Conservation (phyloP, 116 monocot species). For the Posidonia oceanica region DNA sequence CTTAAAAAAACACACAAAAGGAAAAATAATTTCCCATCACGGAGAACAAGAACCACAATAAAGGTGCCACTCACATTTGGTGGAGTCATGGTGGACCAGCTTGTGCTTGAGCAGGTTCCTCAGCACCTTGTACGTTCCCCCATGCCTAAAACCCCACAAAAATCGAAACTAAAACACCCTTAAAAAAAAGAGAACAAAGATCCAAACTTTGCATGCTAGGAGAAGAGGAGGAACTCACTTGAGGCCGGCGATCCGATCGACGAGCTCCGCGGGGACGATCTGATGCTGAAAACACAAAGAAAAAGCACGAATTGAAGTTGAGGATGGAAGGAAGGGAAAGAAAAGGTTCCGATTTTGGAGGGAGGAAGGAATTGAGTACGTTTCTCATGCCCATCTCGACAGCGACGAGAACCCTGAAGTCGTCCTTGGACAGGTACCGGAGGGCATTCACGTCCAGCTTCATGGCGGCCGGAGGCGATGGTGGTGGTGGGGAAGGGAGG, state of each 20-base stretch:
- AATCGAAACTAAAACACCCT: not conserved
- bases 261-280: slow-evolving; percentile 77
- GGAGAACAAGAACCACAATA: not conserved
- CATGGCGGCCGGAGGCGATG: slow-evolving; percentile 23
- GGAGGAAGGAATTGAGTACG: slow-evolving; percentile 18
- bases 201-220: not conserved
- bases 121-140: slow-evolving; percentile 91
- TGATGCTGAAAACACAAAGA: slow-evolving; percentile 44
- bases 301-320: not conserved
- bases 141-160: slow-evolving; percentile 39
- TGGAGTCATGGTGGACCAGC: slow-evolving; percentile 81
- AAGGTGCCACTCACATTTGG: slow-evolving; percentile 54
- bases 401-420: slow-evolving; percentile 84
- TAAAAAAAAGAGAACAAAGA: not conserved
- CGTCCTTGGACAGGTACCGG: slow-evolving; percentile 78
- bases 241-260: slow-evolving; percentile 81
- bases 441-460: slow-evolving; percentile 91
- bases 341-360: not conserved
- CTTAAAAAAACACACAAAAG: not conserved
- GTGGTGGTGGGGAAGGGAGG: not conserved
- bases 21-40: not conserved
- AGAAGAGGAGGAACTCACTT: slow-evolving; percentile 32
- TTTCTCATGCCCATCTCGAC: slow-evolving; percentile 99
- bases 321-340: too few species aligned
- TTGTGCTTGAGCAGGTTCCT: slow-evolving; percentile 90